A percentile compares a stretch with the other conserved stretches of the same genome.
phyloP scores from a whole-genome alignment of 2,329 filamentous ascomycete genomes.

The Graphium sp. region DNA sequence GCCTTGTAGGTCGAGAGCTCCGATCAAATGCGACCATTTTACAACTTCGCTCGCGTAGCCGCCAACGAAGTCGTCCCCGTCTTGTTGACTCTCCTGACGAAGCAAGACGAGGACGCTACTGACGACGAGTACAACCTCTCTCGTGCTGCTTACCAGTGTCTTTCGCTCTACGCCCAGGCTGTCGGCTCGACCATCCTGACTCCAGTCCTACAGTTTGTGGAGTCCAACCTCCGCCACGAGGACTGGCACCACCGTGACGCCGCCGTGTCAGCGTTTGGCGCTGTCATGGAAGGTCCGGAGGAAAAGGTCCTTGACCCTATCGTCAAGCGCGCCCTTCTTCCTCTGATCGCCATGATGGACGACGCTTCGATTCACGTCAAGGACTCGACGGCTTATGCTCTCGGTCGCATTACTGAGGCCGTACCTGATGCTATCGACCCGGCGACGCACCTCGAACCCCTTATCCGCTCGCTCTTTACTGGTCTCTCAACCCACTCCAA shows the following conservation, averaged over 20 bases:
- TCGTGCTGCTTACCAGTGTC: conserved; percentile 86
- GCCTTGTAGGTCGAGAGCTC: conserved; percentile 44
- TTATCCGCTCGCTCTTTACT: conserved; percentile 79
- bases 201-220: conserved; percentile 80
- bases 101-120: conserved; percentile 91
- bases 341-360: conserved; percentile 83
- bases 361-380: conserved; percentile 79
- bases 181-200: conserved; percentile 72
- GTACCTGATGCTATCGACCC: conserved; percentile 87
- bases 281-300: conserved; percentile 97
- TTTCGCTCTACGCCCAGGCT: conserved; percentile 88
- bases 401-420: conserved; percentile 89
- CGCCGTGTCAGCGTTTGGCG: conserved; percentile 90
- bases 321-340: conserved; percentile 85
- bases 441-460: conserved; percentile 59
- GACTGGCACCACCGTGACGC: conserved; percentile 95
- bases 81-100: conserved; percentile 72
- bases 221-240: conserved; percentile 73
- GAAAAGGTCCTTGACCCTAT: conserved; percentile 83
- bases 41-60: conserved; percentile 88
- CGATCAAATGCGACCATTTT: conserved; percentile 77
- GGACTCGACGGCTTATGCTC: conserved; percentile 89
- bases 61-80: conserved; percentile 91
- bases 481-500: conserved; percentile 82
- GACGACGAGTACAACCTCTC: conserved; percentile 98